phyloP scores from a whole-genome alignment of 2,329 filamentous ascomycete genomes.

The Shiraia bambusicola region DNA sequence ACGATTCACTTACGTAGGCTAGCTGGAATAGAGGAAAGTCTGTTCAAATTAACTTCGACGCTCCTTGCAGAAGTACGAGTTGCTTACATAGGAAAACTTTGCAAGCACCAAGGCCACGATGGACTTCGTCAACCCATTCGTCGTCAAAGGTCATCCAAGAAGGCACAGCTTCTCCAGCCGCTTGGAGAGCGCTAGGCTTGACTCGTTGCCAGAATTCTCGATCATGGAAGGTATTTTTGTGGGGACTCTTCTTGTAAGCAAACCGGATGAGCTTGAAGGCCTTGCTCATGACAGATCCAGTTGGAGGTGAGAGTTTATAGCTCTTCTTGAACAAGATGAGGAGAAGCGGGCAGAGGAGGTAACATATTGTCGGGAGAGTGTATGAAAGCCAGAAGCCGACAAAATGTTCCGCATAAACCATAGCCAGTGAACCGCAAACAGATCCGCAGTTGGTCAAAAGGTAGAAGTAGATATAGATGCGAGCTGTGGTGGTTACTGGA shows the following conservation, averaged over 20 bases:
- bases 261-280: constrained; percentile 62
- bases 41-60: no score
- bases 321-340: constrained; percentile 62
- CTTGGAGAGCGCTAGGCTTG: constrained; percentile 55
- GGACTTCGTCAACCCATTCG: constrained; percentile 66
- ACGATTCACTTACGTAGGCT: constrained; percentile 49
- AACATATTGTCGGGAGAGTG: constrained; percentile 66
- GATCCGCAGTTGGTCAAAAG: constrained; percentile 43
- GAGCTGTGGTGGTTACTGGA: constrained; percentile 65
- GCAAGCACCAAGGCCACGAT: constrained; percentile 33
- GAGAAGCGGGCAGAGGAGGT: constrained; percentile 61
- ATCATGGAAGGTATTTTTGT: constrained; percentile 27
- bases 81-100: constrained; percentile 52
- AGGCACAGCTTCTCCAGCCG: constrained; percentile 53
- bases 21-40: constrained; percentile 53
- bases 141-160: constrained; percentile 80
- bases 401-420: constrained; percentile 43
- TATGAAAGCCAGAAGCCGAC: constrained; percentile 75
- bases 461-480: constrained; percentile 55
- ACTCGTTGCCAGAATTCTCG: constrained; percentile 60
- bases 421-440: constrained; percentile 38
- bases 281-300: constrained; percentile 70
- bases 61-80: no score
- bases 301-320: constrained; percentile 66
- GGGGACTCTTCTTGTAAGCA: constrained; percentile 34